Evolutionary conservation across 345 rosid species (phyloP).

Genomic region (Streptanthus diversifolius): DNA sequence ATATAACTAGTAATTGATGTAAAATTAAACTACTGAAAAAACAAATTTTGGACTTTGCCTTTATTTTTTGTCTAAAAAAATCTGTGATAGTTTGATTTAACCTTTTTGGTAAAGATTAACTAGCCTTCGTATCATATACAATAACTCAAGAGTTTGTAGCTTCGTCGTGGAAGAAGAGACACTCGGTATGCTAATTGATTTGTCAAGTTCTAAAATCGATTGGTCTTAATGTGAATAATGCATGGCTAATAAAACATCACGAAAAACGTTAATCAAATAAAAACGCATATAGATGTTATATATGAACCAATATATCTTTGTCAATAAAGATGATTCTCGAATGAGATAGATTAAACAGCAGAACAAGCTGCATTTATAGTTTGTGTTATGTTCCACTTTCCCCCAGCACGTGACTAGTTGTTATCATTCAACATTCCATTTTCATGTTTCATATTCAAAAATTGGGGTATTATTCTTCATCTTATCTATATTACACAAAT

Average conservation of each 20-base stretch:
- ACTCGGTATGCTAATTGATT: neutral
- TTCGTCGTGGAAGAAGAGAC: neutral
- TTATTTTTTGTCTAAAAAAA: neutral
- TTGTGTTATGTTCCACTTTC: conserved; percentile 29
- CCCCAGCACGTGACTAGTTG: conserved; percentile 16
- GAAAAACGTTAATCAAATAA: neutral
- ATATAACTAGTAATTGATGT: neutral
- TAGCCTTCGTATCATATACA: neutral
- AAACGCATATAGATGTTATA: neutral
- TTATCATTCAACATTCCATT: conserved; percentile 8
- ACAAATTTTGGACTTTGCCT: neutral
- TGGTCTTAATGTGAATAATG: neutral
- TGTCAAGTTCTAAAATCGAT: neutral
- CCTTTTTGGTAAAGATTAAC: neutral
- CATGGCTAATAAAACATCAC: neutral
- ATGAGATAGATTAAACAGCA: neutral
- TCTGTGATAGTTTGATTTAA: neutral
- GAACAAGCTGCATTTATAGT: conserved; percentile 24
- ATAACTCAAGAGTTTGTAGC: neutral
- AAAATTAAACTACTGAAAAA: neutral
- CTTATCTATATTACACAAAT: conserved; percentile 3
- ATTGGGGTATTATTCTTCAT: neutral
- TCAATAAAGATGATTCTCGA: conserved; percentile 30
- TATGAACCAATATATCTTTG: conserved; percentile 7
- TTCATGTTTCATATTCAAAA: neutral